A percentile compares a stretch with the other conserved stretches of the same genome.
These are phyloP conservation scores for Thielaviopsis populi DNA, from an alignment of 2,329 filamentous ascomycete genomes.

Conservation along the genomic window DNA sequence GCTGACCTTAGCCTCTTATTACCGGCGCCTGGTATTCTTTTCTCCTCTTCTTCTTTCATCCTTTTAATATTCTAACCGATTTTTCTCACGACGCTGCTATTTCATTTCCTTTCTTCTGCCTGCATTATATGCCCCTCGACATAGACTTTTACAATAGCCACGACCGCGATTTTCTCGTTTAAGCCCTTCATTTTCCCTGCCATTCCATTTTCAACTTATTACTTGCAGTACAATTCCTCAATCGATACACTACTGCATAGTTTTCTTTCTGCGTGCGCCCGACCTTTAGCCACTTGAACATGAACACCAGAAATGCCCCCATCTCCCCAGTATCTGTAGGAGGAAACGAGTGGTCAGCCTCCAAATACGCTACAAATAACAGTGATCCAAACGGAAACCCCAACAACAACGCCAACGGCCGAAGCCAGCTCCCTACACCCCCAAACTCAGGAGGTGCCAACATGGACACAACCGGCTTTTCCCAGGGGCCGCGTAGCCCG, in stretches of 20 bases:
- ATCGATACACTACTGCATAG: neutral
- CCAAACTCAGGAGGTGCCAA: slow-evolving; percentile 51
- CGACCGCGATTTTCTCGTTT: neutral
- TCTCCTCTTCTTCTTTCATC: neutral
- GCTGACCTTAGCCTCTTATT: slow-evolving; percentile 1
- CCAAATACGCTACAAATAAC: slow-evolving; percentile 40
- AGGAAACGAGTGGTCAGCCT: slow-evolving; percentile 67
- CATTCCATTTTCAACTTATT: neutral
- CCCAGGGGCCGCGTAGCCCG: slow-evolving; percentile 39
- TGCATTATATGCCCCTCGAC: neutral
- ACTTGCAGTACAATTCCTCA: neutral
- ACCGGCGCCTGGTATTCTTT: neutral
- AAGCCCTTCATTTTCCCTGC: neutral
- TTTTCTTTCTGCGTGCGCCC: neutral
- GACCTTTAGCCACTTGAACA: slow-evolving; percentile 26
- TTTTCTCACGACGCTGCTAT: neutral
- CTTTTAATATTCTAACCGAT: neutral
- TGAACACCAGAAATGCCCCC: slow-evolving; percentile 61
- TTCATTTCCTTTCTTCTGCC: neutral
- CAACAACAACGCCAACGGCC: slow-evolving; percentile 38
- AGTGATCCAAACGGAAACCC: slow-evolving; percentile 35
- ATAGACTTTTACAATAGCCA: neutral
- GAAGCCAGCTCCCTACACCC: slow-evolving; percentile 50
- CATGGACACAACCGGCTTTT: slow-evolving; percentile 46
- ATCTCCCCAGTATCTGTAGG: slow-evolving; percentile 71